A percentile compares a stretch with the other conserved stretches of the same genome.
phyloP scores from a whole-genome alignment of 1,139 yeast species.

The Candida freyschussii region DNA sequence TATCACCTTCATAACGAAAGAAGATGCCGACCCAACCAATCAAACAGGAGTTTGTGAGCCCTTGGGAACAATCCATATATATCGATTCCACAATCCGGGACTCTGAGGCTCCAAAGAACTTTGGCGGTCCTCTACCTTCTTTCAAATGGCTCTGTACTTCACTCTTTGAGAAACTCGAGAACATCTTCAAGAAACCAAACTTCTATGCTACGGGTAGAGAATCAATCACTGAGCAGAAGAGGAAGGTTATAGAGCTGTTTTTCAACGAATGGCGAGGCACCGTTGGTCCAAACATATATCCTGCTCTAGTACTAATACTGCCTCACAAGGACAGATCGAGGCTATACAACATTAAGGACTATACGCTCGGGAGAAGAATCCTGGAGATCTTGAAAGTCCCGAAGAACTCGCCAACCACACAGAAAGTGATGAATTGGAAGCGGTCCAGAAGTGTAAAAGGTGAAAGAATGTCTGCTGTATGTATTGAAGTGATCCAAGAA shows the following conservation, averaged over 20 bases:
- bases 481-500: constrained; percentile 35
- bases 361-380: constrained; percentile 42
- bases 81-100: too few species aligned
- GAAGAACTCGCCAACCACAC: constrained; percentile 45
- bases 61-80: too few species aligned
- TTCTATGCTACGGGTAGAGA: constrained; percentile 3
- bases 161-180: constrained; percentile 27
- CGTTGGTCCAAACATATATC: constrained; percentile 68
- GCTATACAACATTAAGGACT: constrained; percentile 49
- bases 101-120: constrained; percentile 15
- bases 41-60: too few species aligned
- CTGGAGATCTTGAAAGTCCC: constrained; percentile 44
- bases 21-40: too few species aligned
- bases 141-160: constrained; percentile 33
- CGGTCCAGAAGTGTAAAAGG: constrained; percentile 26
- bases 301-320: constrained; percentile 56
- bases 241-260: constrained; percentile 39
- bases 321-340: constrained; percentile 56
- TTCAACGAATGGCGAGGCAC: constrained; percentile 55
- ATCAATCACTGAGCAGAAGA: constrained; percentile 31
- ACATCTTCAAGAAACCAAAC: constrained; percentile 6
- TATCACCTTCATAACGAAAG: too few species aligned
- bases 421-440: constrained; percentile 43
- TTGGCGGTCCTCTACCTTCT: constrained; percentile 31
- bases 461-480: constrained; percentile 35